A percentile compares a stretch with the other conserved stretches of the same genome.
phyloP scores from a whole-genome alignment of 2,329 filamentous ascomycete genomes.

The Tolypocladium paradoxum region DNA sequence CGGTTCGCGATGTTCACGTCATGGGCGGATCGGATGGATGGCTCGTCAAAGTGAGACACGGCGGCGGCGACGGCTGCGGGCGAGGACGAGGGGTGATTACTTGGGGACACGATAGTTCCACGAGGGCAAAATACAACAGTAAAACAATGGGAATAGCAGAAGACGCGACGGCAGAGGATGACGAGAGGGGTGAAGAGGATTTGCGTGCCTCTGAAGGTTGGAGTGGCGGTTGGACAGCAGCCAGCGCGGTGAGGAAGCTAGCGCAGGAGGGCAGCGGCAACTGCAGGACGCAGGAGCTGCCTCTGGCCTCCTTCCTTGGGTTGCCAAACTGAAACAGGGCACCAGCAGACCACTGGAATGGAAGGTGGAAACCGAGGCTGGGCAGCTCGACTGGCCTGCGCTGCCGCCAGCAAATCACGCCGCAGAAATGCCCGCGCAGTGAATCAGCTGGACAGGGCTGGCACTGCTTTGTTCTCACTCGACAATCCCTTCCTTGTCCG shows the following conservation, averaged over 20 bases:
- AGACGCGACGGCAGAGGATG: background rate
- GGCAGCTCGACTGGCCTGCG: background rate
- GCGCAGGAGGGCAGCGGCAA: background rate
- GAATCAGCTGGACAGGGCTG: background rate
- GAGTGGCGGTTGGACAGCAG: background rate
- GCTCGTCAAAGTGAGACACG: background rate
- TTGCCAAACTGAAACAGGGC: no score
- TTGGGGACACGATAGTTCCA: background rate
- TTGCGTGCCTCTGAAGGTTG: background rate
- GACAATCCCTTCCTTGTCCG: background rate
- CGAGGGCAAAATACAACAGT: background rate
- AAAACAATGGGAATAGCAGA: background rate
- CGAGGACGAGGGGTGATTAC: background rate
- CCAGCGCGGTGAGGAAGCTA: background rate
- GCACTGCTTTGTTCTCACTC: background rate
- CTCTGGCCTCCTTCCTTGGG: no score
- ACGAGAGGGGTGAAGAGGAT: background rate
- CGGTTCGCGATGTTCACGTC: conserved; percentile 4
- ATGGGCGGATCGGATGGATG: background rate
- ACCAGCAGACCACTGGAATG: no score
- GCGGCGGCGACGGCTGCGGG: background rate
- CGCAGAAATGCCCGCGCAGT: background rate
- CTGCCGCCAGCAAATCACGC: background rate
- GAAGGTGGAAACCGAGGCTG: background rate
- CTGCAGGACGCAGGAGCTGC: background rate